Evolutionary conservation across 2,329 filamentous ascomycete genomes (phyloP).

Genomic region (Diaporthe humulicola): DNA sequence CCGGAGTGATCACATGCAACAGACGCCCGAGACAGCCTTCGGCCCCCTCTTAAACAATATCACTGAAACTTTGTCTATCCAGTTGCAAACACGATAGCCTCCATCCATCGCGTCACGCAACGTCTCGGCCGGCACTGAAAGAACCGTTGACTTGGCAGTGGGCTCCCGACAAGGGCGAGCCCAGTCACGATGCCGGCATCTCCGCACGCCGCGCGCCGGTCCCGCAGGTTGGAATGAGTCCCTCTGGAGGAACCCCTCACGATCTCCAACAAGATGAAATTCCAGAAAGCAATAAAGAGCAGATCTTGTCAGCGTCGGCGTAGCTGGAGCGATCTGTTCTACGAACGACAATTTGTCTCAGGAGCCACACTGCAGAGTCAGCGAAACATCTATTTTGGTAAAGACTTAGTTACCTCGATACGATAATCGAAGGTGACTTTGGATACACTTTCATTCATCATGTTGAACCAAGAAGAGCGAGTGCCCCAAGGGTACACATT

Average conservation of each 20-base stretch:
- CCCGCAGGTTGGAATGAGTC: neutral
- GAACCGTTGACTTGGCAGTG: neutral
- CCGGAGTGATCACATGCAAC: neutral
- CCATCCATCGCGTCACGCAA: neutral
- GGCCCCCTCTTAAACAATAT: neutral
- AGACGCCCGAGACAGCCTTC: neutral
- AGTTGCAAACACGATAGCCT: neutral
- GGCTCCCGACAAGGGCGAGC: slow-evolving; percentile 13
- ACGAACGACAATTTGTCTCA: no score
- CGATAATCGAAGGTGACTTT: neutral
- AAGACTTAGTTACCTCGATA: accelerated
- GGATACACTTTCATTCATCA: slow-evolving; percentile 36
- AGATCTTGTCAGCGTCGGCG: neutral
- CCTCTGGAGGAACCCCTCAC: neutral
- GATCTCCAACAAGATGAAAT: neutral
- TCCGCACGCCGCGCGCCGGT: slow-evolving; percentile 25
- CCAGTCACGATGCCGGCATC: slow-evolving; percentile 29
- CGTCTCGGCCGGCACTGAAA: neutral
- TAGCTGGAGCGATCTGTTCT: no score
- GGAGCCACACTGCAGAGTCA: neutral
- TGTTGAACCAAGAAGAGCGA: slow-evolving; percentile 44
- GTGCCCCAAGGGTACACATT: slow-evolving; percentile 47
- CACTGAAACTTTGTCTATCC: neutral
- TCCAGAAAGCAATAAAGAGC: neutral
- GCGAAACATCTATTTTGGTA: no score